Conservation (phyloP, 495 filamentous ascomycete species). For the Acidiella bohemica region DNA sequence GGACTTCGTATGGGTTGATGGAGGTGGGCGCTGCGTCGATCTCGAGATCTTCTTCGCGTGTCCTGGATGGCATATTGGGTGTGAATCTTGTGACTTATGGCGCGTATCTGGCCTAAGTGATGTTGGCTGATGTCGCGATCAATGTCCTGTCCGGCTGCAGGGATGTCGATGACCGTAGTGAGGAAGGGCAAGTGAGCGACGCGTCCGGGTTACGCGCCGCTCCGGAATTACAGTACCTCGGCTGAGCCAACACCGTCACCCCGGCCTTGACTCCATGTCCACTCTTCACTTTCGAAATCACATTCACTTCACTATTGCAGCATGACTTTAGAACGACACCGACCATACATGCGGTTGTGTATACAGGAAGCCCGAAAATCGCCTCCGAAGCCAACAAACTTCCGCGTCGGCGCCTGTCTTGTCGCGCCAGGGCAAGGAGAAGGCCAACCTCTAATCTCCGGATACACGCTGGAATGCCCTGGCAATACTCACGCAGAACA, state of each 20-base stretch:
- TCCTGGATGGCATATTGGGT: constrained; percentile 10
- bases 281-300: constrained; percentile 3
- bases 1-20: constrained; percentile 33
- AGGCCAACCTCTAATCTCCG: constrained; percentile 60
- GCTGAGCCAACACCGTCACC: too few relatives aligned
- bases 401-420: constrained; percentile 78
- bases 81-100: background rate
- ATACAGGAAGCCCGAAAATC: constrained; percentile 63
- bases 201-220: background rate
- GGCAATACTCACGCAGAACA: constrained; percentile 97
- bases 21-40: constrained; percentile 23
- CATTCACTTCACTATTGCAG: too few relatives aligned
- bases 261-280: too few relatives aligned
- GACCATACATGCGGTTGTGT: constrained; percentile 54
- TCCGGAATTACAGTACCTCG: too few relatives aligned
- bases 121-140: background rate
- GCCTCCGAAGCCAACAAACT: constrained; percentile 77
- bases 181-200: background rate
- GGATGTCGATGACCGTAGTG: too few relatives aligned
- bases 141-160: too few relatives aligned
- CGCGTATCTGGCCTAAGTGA: background rate
- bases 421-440: too few relatives aligned
- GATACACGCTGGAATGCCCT: constrained; percentile 78
- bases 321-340: constrained; percentile 35
- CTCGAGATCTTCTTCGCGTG: constrained; percentile 10